phyloP scores from a whole-genome alignment of 495 filamentous ascomycete genomes.

The Hypoxylon lenormandii region DNA sequence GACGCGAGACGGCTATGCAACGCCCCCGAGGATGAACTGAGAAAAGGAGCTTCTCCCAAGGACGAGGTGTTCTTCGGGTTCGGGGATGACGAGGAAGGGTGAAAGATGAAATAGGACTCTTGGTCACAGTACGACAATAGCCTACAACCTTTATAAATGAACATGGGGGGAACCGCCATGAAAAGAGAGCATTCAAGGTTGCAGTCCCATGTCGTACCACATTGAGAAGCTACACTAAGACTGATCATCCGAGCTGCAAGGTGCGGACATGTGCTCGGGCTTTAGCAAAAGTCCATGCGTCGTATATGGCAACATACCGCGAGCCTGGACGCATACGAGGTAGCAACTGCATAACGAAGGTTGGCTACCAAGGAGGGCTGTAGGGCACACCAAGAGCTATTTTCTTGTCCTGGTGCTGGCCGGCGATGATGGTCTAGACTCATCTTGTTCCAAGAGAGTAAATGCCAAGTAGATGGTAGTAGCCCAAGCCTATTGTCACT shows the following conservation, averaged over 20 bases:
- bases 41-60: conserved; percentile 60
- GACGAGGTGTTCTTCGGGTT: conserved; percentile 58
- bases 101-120: neutral
- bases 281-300: conserved; percentile 11
- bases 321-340: neutral
- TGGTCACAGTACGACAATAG: too few relatives aligned
- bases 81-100: conserved; percentile 7
- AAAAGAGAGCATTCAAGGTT: conserved; percentile 1
- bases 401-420: neutral
- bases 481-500: too few relatives aligned
- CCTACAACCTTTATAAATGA: neutral
- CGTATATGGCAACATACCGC: neutral
- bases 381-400: neutral
- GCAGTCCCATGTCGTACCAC: neutral
- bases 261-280: conserved; percentile 3
- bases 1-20: conserved; percentile 59
- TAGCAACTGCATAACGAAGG: neutral
- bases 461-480: too few relatives aligned
- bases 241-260: neutral
- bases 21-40: conserved; percentile 49
- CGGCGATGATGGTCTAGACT: too few relatives aligned
- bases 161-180: neutral
- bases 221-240: neutral
- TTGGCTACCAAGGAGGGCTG: neutral
- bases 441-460: too few relatives aligned